Evolutionary conservation across 805 yeast species (phyloP).

Genomic region (Saccharomycodes ludwigii): DNA sequence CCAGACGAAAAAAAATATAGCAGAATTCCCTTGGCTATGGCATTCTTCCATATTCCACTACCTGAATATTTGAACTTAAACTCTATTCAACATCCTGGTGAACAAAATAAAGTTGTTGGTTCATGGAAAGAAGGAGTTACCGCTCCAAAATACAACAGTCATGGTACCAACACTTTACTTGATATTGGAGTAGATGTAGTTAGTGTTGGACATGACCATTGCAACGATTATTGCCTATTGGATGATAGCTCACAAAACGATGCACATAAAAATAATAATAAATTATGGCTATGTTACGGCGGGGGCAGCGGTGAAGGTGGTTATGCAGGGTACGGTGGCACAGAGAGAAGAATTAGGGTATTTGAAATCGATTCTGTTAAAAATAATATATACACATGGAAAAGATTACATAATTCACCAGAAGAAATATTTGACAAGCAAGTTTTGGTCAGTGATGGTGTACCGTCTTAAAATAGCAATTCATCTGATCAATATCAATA

Average conservation of each 20-base stretch:
- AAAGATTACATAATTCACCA: slow-evolving; percentile 51
- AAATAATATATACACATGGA: slow-evolving; percentile 48
- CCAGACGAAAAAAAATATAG: slow-evolving; percentile 25
- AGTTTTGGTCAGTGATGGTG: slow-evolving; percentile 34
- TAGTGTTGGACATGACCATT: slow-evolving; percentile 90
- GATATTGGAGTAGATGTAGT: slow-evolving; percentile 63
- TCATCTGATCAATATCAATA: slow-evolving; percentile 16
- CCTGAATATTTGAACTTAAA: slow-evolving; percentile 60
- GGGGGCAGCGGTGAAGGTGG: slow-evolving; percentile 95
- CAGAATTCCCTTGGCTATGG: slow-evolving; percentile 44
- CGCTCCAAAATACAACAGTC: slow-evolving; percentile 62
- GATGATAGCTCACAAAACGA: slow-evolving; percentile 29
- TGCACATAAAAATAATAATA: no score
- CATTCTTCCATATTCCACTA: slow-evolving; percentile 88
- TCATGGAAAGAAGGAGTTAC: slow-evolving; percentile 58
- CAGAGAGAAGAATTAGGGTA: slow-evolving; percentile 63
- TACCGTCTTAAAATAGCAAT: slow-evolving; percentile 15
- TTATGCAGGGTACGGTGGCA: slow-evolving; percentile 86
- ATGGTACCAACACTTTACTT: slow-evolving; percentile 46
- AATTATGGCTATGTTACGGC: slow-evolving; percentile 83
- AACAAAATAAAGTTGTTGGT: slow-evolving; percentile 40
- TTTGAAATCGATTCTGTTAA: slow-evolving; percentile 48
- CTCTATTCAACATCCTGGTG: slow-evolving; percentile 18
- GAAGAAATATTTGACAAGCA: slow-evolving; percentile 37
- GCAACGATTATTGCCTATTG: slow-evolving; percentile 76